A percentile compares a stretch with the other conserved stretches of the same genome.
phyloP scores from a whole-genome alignment of 129 eudicot species.

The Flaveria robusta region DNA sequence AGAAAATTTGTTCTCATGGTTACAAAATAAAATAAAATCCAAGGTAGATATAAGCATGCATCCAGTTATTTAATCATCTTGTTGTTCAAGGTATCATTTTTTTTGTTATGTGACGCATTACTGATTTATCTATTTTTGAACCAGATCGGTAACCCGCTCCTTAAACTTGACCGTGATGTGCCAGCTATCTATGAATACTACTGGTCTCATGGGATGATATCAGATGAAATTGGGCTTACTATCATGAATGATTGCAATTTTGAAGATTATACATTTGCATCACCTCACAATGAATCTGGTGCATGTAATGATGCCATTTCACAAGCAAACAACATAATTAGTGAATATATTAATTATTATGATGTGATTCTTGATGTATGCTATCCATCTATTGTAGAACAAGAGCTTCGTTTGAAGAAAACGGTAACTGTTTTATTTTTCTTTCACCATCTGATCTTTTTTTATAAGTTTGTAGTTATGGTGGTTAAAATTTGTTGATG shows the following conservation, averaged over 20 bases:
- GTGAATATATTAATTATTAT: constrained; percentile 70
- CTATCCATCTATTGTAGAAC: constrained; percentile 90
- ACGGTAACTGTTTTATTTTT: constrained; percentile 43
- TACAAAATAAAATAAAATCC: no score
- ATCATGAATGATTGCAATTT: constrained; percentile 81
- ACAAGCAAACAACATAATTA: constrained; percentile 63
- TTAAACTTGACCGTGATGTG: constrained; percentile 74
- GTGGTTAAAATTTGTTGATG: background rate
- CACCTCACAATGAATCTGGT: constrained; percentile 70
- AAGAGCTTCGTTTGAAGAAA: constrained; percentile 73
- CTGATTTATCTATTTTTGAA: background rate
- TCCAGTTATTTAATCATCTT: background rate
- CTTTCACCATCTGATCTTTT: background rate
- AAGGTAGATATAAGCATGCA: no score
- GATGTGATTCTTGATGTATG: constrained; percentile 96
- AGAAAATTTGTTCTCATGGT: no score
- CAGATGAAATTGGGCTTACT: constrained; percentile 85
- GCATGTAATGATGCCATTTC: constrained; percentile 61
- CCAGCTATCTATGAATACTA: constrained; percentile 83
- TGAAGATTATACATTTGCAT: constrained; percentile 72
- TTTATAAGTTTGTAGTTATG: background rate
- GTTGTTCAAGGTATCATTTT: background rate
- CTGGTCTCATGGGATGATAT: constrained; percentile 99
- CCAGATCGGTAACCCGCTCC: constrained; percentile 95
- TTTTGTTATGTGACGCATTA: background rate